Conservation (phyloP, 2,329 filamentous ascomycete genomes). For the Sordariomycetes sp. region DNA sequence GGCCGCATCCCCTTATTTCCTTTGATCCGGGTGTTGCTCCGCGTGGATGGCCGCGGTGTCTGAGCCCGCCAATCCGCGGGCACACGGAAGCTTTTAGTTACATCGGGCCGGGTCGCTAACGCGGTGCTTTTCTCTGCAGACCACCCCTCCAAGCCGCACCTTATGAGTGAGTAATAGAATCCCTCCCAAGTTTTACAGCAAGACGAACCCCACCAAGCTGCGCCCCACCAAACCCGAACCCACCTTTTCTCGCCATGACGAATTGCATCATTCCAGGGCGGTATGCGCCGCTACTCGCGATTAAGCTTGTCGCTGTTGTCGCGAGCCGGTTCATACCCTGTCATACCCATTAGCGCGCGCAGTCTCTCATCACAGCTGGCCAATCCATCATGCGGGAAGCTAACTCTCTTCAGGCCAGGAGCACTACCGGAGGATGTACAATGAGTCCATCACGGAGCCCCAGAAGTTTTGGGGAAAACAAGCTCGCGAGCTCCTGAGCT, state of each 20-base stretch:
- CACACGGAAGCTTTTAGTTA: slow-evolving; percentile 2
- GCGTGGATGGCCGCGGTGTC: neutral
- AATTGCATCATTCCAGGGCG: neutral
- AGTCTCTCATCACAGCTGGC: neutral
- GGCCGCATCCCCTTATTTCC: neutral
- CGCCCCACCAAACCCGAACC: slow-evolving; percentile 23
- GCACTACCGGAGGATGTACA: slow-evolving; percentile 58
- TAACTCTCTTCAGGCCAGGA: slow-evolving; percentile 37
- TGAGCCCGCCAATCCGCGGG: neutral
- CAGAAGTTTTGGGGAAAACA: slow-evolving; percentile 80
- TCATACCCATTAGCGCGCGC: neutral
- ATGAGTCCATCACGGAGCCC: slow-evolving; percentile 82
- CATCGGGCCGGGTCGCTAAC: neutral
- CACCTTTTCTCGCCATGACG: too few species aligned
- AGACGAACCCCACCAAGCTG: slow-evolving; percentile 18
- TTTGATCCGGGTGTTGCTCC: neutral
- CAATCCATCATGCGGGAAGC: neutral
- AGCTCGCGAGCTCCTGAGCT: slow-evolving; percentile 82
- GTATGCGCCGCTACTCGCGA: neutral
- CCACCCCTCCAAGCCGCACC: slow-evolving; percentile 59
- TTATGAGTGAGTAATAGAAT: slow-evolving; percentile 40
- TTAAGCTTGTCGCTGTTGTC: neutral
- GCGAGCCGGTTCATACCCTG: neutral
- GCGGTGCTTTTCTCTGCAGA: slow-evolving; percentile 28
- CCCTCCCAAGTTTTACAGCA: slow-evolving; percentile 5